A percentile compares a stretch with the other conserved stretches of the same genome.
Conservation (phyloP, 2,329 filamentous ascomycete genomes). For the Dryadomyces sulphureus region DNA sequence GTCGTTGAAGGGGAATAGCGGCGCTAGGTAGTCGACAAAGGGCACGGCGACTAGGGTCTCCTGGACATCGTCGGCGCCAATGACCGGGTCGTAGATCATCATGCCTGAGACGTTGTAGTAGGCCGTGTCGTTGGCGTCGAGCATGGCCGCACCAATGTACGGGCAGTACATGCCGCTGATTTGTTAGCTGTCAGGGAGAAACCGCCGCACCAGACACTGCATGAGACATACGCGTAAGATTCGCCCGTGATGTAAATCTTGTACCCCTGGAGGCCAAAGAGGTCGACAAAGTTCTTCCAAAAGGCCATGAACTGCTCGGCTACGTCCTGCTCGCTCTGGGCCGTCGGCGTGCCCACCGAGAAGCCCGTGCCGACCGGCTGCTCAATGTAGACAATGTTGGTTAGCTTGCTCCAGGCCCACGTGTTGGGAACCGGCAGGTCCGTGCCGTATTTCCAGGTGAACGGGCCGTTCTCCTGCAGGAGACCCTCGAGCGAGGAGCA, state of each 20-base stretch:
- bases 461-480: conserved; percentile 64
- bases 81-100: conserved; percentile 57
- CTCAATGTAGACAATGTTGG: conserved; percentile 65
- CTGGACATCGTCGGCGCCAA: conserved; percentile 34
- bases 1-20: conserved; percentile 49
- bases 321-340: conserved; percentile 50
- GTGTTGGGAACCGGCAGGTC: conserved; percentile 48
- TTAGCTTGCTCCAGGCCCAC: conserved; percentile 62
- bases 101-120: conserved; percentile 57
- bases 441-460: conserved; percentile 57
- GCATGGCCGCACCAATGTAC: conserved; percentile 59
- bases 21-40: conserved; percentile 45
- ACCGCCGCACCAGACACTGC: background rate
- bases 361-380: conserved; percentile 57
- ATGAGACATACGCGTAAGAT: conserved; percentile 38
- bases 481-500: conserved; percentile 52
- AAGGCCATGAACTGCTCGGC: conserved; percentile 63
- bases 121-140: conserved; percentile 47
- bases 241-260: conserved; percentile 64
- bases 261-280: conserved; percentile 50
- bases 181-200: background rate
- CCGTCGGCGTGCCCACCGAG: conserved; percentile 47
- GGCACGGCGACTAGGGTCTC: conserved; percentile 33
- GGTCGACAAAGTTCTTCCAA: conserved; percentile 63
- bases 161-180: conserved; percentile 46